Base-by-base conservation (phyloP, 1,139 yeast genomes). In the Hyphopichia burtonii region DNA sequence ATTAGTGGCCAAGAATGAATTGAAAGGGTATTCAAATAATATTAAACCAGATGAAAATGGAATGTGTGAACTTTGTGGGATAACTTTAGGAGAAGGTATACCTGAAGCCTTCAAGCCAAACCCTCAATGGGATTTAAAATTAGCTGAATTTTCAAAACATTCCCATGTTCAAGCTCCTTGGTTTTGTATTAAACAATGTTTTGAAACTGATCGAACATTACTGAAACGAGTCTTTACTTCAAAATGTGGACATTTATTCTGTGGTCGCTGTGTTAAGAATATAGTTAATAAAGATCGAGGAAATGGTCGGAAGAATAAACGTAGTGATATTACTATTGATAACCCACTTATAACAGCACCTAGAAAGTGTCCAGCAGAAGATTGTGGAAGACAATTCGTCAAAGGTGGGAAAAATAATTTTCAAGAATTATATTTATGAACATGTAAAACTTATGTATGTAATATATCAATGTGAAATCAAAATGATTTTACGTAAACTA, bases 161-260 rank as follows among this genome's bases (percentile, higher is more conserved):
- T 67, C 62, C 37, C 53, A 63, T 12, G 68, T 76, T 14, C 69
- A 57, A 30, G 86, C 90, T 1, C 93, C 93, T 1, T 86, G 85
- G 76, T 83, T 80, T 51, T 78, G 83, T 40, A 53, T 68, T 14
- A 56, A 63, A 20, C 67, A 69, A 30, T 65, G 83, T 12, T 74
- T 84, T 0, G 73, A 68, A 8, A 70, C 69, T 1, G 96, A 87
- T 53, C 58, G 67, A 28, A 83, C 78, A 41, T 65, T 87, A 28
- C 83, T 93, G 1, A 81, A 75, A 54, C 72, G 93, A 46, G 78
- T 86, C 4, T 89, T 84, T 56, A 74, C 78, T 23, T 76, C 91
- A 0, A 68, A 66, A 46, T 90, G 97, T 66, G 96, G 96, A 0
- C 97, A 90, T 65, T 76, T 83, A 1, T 90, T 79, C 58, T 90